phyloP scores from a whole-genome alignment of 2,329 filamentous ascomycete genomes.

The Sarocladium brachiariae region DNA sequence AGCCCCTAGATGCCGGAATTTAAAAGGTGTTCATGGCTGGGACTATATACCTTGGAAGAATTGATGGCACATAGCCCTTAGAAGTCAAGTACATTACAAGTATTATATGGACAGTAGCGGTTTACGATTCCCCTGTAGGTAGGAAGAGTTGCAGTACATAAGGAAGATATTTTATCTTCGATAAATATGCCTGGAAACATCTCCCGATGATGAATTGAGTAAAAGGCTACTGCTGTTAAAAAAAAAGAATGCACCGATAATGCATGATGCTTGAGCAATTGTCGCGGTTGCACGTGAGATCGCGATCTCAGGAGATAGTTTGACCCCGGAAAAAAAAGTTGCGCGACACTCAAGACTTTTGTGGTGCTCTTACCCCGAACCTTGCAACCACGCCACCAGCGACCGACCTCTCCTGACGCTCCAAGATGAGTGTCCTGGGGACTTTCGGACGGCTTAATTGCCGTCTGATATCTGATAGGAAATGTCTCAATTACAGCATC shows the following conservation, averaged over 20 bases:
- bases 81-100: too few species aligned
- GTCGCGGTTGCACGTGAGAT: conserved; percentile 16
- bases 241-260: too few species aligned
- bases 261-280: not conserved
- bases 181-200: too few species aligned
- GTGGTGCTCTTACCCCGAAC: not conserved
- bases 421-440: conserved; percentile 33
- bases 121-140: not conserved
- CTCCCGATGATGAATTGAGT: too few species aligned
- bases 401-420: conserved; percentile 6
- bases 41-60: not conserved
- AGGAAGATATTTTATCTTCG: too few species aligned
- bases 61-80: not conserved
- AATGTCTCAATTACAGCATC: conserved; percentile 16
- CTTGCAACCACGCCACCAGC: not conserved
- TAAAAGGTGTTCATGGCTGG: not conserved
- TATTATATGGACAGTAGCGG: too few species aligned
- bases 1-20: not conserved
- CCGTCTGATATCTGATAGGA: conserved; percentile 26
- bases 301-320: conserved; percentile 10
- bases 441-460: conserved; percentile 34
- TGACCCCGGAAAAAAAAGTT: conserved; percentile 9
- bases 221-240: too few species aligned
- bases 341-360: not conserved
- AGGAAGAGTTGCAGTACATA: too few species aligned